Base-by-base conservation (phyloP, 2,329 filamentous ascomycete genomes). In the Pseudogymnoascus sp. region DNA sequence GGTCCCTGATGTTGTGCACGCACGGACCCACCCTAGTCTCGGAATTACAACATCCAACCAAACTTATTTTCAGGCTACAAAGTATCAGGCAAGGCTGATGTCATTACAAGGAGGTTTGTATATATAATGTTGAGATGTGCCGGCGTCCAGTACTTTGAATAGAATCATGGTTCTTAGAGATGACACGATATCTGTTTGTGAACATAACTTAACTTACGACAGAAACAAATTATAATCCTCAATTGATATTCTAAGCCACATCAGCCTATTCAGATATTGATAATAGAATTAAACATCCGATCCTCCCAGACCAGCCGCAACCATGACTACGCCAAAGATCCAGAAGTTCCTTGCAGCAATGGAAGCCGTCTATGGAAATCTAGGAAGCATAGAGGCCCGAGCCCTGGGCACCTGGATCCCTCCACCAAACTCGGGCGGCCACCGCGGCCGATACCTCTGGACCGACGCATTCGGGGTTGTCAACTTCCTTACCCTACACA, bases 391-490 rank as follows among this genome's bases (percentile, higher is more conserved):
- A 18, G 16, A 18, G 12, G 12, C 12, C 16, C 28, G 25, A 14
- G 50, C 28, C 10, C 16, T 34, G 18, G 14, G 18, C 10, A 18
- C 28, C 50, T 56, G 50, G 50, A 10, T 56, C 82, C 82, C 0
- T 76, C 76, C 1, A 77, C 76, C 28, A 5, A 56, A 56, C 4
- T 78, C 81, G 0, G 82, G 81, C 5, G 83, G 82, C 10, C 81
- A 84, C 67, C 76, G 75, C n/a, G 83, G 83, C 18, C 78, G 84
- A 14, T 85, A 85, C 68, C 77, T 86, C 21, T 85, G 83, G 84
- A 85, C 82, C 0, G 84, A 86, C 66, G 82, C 83, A 0, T 85
- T 85, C 68, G 84, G 82, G 3, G 79, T 86, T 6, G 67, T 86
- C 64, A 84, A 85, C 69, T 79, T 86, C 66, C 71, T 86, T 44